Evolutionary conservation across 2,329 filamentous ascomycete genomes (phyloP).

Genomic region (Colletotrichum nymphaeae): DNA sequence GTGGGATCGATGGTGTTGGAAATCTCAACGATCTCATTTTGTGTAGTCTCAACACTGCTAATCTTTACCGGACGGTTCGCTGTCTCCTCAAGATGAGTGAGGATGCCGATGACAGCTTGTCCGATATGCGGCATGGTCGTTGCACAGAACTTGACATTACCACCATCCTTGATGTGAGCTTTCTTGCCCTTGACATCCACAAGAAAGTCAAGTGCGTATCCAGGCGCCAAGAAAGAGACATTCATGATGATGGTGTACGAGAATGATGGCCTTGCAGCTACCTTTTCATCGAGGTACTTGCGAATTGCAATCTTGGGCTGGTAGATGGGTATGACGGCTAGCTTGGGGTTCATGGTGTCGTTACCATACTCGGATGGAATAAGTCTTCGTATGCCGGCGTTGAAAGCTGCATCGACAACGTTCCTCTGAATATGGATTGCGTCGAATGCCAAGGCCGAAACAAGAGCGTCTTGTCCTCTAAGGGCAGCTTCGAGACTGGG

Average conservation of each 20-base stretch:
- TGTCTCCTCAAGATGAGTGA: slow-evolving; percentile 58
- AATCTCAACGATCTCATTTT: slow-evolving; percentile 59
- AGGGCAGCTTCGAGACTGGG: slow-evolving; percentile 62
- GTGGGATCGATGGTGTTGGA: slow-evolving; percentile 36
- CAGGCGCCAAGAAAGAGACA: slow-evolving; percentile 53
- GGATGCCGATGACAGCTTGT: slow-evolving; percentile 57
- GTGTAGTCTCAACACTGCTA: slow-evolving; percentile 60
- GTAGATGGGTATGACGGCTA: slow-evolving; percentile 38
- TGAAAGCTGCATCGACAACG: slow-evolving; percentile 63
- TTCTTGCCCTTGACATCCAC: slow-evolving; percentile 29
- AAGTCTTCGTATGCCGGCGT: slow-evolving; percentile 65
- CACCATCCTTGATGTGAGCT: slow-evolving; percentile 61
- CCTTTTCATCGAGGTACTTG: slow-evolving; percentile 27
- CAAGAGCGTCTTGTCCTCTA: slow-evolving; percentile 66
- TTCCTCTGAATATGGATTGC: slow-evolving; percentile 56
- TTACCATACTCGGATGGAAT: slow-evolving; percentile 62
- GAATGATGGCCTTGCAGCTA: slow-evolving; percentile 34
- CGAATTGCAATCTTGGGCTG: slow-evolving; percentile 38
- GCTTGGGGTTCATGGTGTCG: slow-evolving; percentile 41
- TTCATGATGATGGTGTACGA: slow-evolving; percentile 52
- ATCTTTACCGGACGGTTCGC: slow-evolving; percentile 66
- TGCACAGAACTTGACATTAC: slow-evolving; percentile 57
- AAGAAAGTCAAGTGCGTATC: slow-evolving; percentile 22
- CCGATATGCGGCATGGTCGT: slow-evolving; percentile 61
- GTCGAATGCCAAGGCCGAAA: slow-evolving; percentile 56